phyloP scores from a whole-genome alignment of 371 early-diverging fungal genomes.

The Mortierella polycephala region DNA sequence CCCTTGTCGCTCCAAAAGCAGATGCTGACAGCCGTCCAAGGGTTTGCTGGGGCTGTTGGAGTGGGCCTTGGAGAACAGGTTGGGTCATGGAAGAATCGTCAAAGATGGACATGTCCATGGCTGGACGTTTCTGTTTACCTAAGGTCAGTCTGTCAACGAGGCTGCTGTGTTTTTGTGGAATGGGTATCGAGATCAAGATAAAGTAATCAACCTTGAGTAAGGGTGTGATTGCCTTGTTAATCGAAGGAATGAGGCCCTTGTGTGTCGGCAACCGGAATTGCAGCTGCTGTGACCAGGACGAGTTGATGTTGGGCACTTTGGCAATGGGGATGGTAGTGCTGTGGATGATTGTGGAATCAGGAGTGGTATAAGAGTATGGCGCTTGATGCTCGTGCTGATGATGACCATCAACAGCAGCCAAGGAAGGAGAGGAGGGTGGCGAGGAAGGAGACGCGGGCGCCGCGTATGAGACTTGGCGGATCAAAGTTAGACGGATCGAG shows the following conservation, averaged over 20 bases:
- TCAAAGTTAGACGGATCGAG: slow-evolving; percentile 33
- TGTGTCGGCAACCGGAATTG: slow-evolving; percentile 24
- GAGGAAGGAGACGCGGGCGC: background rate
- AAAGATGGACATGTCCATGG: slow-evolving; percentile 12
- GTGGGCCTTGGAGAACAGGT: background rate
- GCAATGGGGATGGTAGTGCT: slow-evolving; percentile 32
- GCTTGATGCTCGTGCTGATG: background rate
- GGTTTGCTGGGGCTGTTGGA: background rate
- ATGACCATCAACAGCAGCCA: background rate
- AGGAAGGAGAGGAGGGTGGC: background rate
- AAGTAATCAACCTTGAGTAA: slow-evolving; percentile 37
- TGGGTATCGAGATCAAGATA: slow-evolving; percentile 21
- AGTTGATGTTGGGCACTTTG: slow-evolving; percentile 17
- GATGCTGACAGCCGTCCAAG: background rate
- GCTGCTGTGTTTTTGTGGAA: slow-evolving; percentile 18
- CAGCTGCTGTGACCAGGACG: slow-evolving; percentile 38
- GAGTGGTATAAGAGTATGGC: slow-evolving; percentile 6
- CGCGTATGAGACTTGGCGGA: slow-evolving; percentile 22
- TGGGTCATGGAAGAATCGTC: background rate
- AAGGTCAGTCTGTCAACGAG: slow-evolving; percentile 17
- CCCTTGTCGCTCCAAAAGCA: background rate
- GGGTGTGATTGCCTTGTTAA: slow-evolving; percentile 20
- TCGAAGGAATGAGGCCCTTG: slow-evolving; percentile 24
- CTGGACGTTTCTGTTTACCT: slow-evolving; percentile 1
- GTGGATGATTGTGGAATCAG: slow-evolving; percentile 23